These are phyloP conservation scores for Ichthyophthirius multifiliis DNA, from an alignment of 169 alveolate genomes.

Conservation along the genomic window DNA sequence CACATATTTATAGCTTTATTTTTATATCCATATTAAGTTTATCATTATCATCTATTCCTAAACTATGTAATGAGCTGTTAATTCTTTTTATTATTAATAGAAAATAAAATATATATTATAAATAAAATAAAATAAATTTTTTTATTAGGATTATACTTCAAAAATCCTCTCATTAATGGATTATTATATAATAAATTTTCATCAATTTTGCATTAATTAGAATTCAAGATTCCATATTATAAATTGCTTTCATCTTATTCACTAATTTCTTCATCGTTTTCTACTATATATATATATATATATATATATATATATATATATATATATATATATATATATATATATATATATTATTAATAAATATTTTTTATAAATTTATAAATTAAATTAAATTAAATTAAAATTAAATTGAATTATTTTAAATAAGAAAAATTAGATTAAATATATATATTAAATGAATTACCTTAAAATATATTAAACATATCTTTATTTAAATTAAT, in stretches of 20 bases:
- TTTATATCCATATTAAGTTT: conserved; percentile 21
- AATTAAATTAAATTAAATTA: no score
- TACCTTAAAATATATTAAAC: conserved; percentile 17
- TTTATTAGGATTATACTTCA: conserved; percentile 3
- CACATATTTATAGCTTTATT: conserved; percentile 25
- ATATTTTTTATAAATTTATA: no score
- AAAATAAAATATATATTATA: not conserved
- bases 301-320: no score
- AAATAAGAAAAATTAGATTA: no score
- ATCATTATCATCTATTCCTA: not conserved
- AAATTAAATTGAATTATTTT: no score
- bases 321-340: no score
- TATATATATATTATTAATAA: no score
- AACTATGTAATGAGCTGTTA: not conserved
- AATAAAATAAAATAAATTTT: not conserved
- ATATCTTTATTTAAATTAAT: conserved; percentile 4
- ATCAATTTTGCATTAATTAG: conserved; percentile 8
- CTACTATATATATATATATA: not conserved
- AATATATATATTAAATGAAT: no score
- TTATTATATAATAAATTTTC: conserved; percentile 24
- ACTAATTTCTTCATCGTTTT: not conserved
- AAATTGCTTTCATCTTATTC: conserved; percentile 7
- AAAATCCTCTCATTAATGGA: conserved; percentile 36
- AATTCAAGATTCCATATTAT: conserved; percentile 4
- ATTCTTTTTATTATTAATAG: not conserved